Base-by-base conservation (phyloP, 1,284 basidiomycete genomes). In the Malassezia obtusa region DNA sequence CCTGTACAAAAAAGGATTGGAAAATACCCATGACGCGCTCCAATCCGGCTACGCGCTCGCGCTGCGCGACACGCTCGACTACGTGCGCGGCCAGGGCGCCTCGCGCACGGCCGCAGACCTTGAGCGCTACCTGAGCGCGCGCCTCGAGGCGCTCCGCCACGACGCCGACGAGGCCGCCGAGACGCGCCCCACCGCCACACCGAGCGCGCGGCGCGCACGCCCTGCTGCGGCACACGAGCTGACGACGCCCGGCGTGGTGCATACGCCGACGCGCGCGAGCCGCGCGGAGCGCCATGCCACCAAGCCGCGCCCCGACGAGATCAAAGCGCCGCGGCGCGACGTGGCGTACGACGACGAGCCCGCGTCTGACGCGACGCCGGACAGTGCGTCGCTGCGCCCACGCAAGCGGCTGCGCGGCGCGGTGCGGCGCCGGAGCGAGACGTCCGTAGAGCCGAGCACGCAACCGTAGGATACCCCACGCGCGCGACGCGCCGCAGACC, bases 1-100 rank as follows among this genome's bases (percentile, higher is more conserved):
- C 38, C 37, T 56, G 10, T 56, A 56, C 48, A 56, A 56, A 28
- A 37, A 33, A 33, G 53, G 53, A 4, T 38, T 44, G 3, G 35
- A 49, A 41, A 56, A 56, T 37, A 25, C 43, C 4, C 48, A 46
- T 12, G 21, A 33, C 6, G 48, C 53, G 3, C 47, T 56, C 35
- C 33, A 46, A n/a, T 44, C 44, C 4, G 53, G 53, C 14, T 56
- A 56, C 38, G 28, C 22, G 1, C 41, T 41, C 11, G 53, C 53
- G 3, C 32, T 56, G 21, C 19, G 37, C 19, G 53, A 56, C 24
- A 50, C 36, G 14, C 37, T 56, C 19, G 53, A 56, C 21, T 46
- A 31, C 15, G 43, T 45, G 1, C 30, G 15, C 1, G 15, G 43
- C 15, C 21, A 10, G 1, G 26, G 32, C n/a, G 28, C 26, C 2